Percentiles rank a stretch among this genome's conserved stretches.
These are phyloP conservation scores for Meredithiella fracta DNA, from an alignment of 2,329 filamentous ascomycete species.

Conservation along the genomic window DNA sequence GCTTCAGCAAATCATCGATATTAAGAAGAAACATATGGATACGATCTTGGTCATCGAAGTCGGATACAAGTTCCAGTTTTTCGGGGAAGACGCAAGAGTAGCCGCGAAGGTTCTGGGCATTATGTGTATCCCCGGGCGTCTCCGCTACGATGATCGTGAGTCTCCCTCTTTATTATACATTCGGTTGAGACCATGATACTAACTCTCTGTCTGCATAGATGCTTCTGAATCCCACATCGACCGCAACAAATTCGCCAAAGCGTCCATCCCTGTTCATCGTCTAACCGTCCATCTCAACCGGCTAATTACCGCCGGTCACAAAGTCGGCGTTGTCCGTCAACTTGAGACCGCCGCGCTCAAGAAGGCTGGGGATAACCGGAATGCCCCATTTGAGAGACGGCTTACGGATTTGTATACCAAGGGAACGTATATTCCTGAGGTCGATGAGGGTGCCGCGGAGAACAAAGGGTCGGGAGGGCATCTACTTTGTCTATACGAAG, in stretches of 20 bases:
- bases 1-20: constrained; percentile 83
- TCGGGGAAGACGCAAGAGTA: constrained; percentile 80
- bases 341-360: constrained; percentile 91
- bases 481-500: constrained; percentile 80
- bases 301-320: constrained; percentile 79
- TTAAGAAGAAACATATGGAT: constrained; percentile 82
- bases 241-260: constrained; percentile 61
- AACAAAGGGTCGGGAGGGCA: constrained; percentile 60
- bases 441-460: constrained; percentile 39
- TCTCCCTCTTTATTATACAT: constrained; percentile 14
- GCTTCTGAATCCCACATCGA: constrained; percentile 82
- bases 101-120: constrained; percentile 86
- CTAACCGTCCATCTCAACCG: constrained; percentile 88
- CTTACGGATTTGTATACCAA: constrained; percentile 97
- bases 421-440: constrained; percentile 90
- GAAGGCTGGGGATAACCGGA: constrained; percentile 85
- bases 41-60: constrained; percentile 86
- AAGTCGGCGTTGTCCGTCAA: constrained; percentile 88
- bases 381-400: constrained; percentile 78
- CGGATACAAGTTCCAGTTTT: constrained; percentile 95
- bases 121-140: constrained; percentile 90
- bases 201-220: constrained; percentile 29
- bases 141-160: constrained; percentile 77
- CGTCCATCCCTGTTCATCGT: constrained; percentile 84
- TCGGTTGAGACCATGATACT: constrained; percentile 3